These are phyloP conservation scores for Zasmidium citrigriseum DNA, from an alignment of 2,329 filamentous ascomycete species.

Conservation along the genomic window DNA sequence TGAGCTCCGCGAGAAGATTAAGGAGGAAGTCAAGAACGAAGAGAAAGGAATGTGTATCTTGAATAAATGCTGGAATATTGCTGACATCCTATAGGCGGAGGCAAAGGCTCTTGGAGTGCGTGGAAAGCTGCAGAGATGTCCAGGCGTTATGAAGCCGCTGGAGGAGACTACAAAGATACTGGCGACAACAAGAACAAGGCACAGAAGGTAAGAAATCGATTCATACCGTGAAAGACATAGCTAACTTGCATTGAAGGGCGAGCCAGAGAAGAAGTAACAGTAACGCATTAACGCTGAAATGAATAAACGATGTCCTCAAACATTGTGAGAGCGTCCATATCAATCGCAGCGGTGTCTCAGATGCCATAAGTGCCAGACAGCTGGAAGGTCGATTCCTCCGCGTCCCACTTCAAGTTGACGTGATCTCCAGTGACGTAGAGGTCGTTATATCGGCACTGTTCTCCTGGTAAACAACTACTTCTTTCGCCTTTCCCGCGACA, in stretches of 20 bases:
- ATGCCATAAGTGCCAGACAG: constrained; percentile 10
- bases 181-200: constrained; percentile 33
- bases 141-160: constrained; percentile 32
- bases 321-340: too few relatives aligned
- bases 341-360: not conserved
- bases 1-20: constrained; percentile 34
- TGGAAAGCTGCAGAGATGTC: constrained; percentile 37
- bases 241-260: constrained; percentile 33
- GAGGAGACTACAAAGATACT: constrained; percentile 35
- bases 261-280: constrained; percentile 34
- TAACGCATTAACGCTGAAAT: too few relatives aligned
- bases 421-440: constrained; percentile 2
- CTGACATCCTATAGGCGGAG: constrained; percentile 26
- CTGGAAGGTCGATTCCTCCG: constrained; percentile 9
- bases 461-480: not conserved
- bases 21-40: constrained; percentile 36
- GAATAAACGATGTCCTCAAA: too few relatives aligned
- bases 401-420: constrained; percentile 7
- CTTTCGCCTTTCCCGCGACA: not conserved
- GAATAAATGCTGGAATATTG: not conserved
- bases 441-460: constrained; percentile 3
- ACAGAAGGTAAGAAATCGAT: too few relatives aligned
- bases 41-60: constrained; percentile 32
- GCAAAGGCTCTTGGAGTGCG: constrained; percentile 31
- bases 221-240: too few relatives aligned